These are phyloP conservation scores for Aspergillus latus DNA, from an alignment of 2,329 filamentous ascomycete genomes.

Conservation along the genomic window DNA sequence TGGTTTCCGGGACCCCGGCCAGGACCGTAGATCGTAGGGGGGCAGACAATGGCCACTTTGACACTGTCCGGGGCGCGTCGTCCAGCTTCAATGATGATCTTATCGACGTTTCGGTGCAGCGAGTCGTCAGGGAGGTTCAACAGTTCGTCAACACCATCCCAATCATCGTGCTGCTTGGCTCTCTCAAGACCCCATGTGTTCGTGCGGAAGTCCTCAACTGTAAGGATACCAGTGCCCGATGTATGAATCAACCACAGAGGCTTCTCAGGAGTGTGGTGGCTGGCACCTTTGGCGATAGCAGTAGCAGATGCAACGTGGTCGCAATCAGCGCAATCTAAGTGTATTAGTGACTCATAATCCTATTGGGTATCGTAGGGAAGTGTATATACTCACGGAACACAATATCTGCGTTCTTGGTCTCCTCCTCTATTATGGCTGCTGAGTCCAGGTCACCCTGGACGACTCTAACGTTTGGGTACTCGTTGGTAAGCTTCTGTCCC, in stretches of 20 bases:
- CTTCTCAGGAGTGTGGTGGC: slow-evolving; percentile 34
- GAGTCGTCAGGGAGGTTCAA: slow-evolving; percentile 43
- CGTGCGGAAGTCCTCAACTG: slow-evolving; percentile 42
- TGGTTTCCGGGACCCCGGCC: slow-evolving; percentile 39
- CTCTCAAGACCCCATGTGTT: slow-evolving; percentile 42
- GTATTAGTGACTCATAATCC: background rate
- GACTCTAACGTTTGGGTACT: slow-evolving; percentile 44
- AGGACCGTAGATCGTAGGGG: slow-evolving; percentile 44
- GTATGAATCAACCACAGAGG: slow-evolving; percentile 48
- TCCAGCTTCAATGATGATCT: slow-evolving; percentile 37
- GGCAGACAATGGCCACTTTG: slow-evolving; percentile 42
- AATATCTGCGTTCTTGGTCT: slow-evolving; percentile 50
- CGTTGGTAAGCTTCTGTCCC: slow-evolving; percentile 38
- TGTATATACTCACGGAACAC: slow-evolving; percentile 42
- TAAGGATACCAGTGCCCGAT: slow-evolving; percentile 46
- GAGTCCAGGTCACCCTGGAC: slow-evolving; percentile 47
- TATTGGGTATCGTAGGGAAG: too few species aligned
- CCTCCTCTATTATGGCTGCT: slow-evolving; percentile 40
- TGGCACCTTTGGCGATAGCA: slow-evolving; percentile 44
- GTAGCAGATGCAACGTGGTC: slow-evolving; percentile 45
- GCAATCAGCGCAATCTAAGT: slow-evolving; percentile 42
- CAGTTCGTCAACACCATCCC: slow-evolving; percentile 45
- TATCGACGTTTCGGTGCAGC: slow-evolving; percentile 43
- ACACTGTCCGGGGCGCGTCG: slow-evolving; percentile 29
- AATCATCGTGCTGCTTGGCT: slow-evolving; percentile 48